Evolutionary conservation across 306 rosid species (phyloP).

Genomic region (Cotoneaster glaucophyllus): DNA sequence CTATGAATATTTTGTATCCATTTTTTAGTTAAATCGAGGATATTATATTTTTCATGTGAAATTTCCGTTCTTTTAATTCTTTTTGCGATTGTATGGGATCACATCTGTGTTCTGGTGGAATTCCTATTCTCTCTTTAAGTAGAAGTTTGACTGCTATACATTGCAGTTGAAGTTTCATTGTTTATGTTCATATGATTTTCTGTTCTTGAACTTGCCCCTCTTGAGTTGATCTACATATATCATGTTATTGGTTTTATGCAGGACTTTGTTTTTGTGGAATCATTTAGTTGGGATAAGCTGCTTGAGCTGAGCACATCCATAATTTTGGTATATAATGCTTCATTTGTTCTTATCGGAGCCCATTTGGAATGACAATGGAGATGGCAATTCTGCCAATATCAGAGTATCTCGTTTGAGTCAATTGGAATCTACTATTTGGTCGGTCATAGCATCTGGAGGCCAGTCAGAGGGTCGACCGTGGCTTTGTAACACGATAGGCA

Average conservation of each 20-base stretch:
- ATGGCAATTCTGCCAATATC: constrained; percentile 20
- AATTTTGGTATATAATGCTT: constrained; percentile 31
- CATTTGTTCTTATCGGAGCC: constrained; percentile 54
- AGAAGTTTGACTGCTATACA: not conserved
- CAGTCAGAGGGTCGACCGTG: constrained; percentile 74
- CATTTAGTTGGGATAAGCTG: not conserved
- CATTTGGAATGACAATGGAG: constrained; percentile 26
- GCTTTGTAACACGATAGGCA: constrained; percentile 63
- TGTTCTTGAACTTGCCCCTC: not conserved
- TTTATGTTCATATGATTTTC: not conserved
- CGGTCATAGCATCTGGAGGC: constrained; percentile 41
- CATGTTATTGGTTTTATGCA: constrained; percentile 7
- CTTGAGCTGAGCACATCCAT: not conserved
- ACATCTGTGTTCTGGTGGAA: not conserved
- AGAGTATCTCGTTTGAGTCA: too few relatives aligned
- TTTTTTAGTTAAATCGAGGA: not conserved
- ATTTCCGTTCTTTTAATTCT: not conserved
- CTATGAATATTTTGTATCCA: not conserved
- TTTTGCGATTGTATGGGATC: not conserved
- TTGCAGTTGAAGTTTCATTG: not conserved
- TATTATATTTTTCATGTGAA: not conserved
- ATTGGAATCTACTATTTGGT: constrained; percentile 56
- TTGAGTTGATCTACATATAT: not conserved
- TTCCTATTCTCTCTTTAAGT: not conserved
- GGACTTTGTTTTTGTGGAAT: not conserved